Evolutionary conservation across 139 green algal species (phyloP), one percentile per base, ranked within the genome.

Genomic region (Tetradesmus lagerheimii): DNA sequence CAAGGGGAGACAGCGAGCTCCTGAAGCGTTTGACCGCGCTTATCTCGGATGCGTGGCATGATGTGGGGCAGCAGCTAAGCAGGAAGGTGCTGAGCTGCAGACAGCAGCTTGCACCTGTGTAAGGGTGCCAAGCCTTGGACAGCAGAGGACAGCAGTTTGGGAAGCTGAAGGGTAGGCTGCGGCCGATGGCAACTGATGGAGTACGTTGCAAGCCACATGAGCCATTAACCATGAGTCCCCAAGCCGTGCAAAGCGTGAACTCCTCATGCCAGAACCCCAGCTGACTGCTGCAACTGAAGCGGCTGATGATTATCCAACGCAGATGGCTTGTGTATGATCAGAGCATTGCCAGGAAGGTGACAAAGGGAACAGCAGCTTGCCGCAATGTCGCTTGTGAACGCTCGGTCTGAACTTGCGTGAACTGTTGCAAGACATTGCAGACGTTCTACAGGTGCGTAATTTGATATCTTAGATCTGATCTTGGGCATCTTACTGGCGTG

Each of bases 31-130:
- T 75, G 47, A 23, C 50, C 50, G 6, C 80, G 80, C 18, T 47
- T 45, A 14, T 85, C 50, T 16, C 80, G 25, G 12, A 86, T 86
- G 15, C 45, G 45, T n/a, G 80, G 80, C 80, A 86, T 86, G 29
- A n/a, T 53, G 76, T 14, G 9, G 18, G 12, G 1, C 47, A 14
- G 18, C 47, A 62, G 47, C 6, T 50, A 9, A 50, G 9, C 9
- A 50, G 9, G 47, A 14, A 14, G 12, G 18, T 14, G 8, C 20
- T 23, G 20, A 62, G 47, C 47, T 23, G 47, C 8, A 62, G 47
- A 20, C 47, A 8, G 12, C 47, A 62, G 12, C 47, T 62, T 16
- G 47, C 47, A 50, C 43, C 43, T 50, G 43, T 50, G 43, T 4
- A 8, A 71, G 20, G 57, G 57, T 71, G 57, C 25, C 2, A n/a